These are phyloP conservation scores for Oligophagozyma castellii DNA, from an alignment of 1,139 yeast species.

Conservation along the genomic window DNA sequence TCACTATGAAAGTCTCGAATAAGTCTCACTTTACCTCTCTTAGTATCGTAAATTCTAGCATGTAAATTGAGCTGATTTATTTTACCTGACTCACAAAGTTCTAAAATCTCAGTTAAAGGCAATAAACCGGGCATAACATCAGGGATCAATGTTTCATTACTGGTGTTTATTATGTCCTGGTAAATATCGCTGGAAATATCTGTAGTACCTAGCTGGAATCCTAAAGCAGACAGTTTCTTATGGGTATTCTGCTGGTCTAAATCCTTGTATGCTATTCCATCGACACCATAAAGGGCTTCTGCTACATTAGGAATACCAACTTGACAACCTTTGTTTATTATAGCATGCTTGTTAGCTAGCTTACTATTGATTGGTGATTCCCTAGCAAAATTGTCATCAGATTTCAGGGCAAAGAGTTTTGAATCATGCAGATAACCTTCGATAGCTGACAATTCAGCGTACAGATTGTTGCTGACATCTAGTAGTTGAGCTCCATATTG, in stretches of 20 bases:
- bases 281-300: slow-evolving; percentile 27
- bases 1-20: slow-evolving; percentile 12
- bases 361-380: slow-evolving; percentile 12
- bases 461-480: slow-evolving; percentile 37
- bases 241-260: neutral
- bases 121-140: slow-evolving; percentile 37
- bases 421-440: slow-evolving; percentile 28
- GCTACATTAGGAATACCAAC: slow-evolving; percentile 23
- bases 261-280: slow-evolving; percentile 15
- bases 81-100: slow-evolving; percentile 16
- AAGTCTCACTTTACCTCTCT: slow-evolving; percentile 11
- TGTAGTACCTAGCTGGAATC: slow-evolving; percentile 15
- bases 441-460: slow-evolving; percentile 31
- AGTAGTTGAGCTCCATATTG: slow-evolving; percentile 63
- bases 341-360: slow-evolving; percentile 2
- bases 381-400: slow-evolving; percentile 3
- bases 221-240: slow-evolving; percentile 15
- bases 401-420: slow-evolving; percentile 28
- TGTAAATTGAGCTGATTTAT: slow-evolving; percentile 13
- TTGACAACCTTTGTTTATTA: neutral
- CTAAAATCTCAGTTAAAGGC: slow-evolving; percentile 34
- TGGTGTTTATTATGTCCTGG: slow-evolving; percentile 3
- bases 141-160: slow-evolving; percentile 25
- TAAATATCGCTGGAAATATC: neutral
- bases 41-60: slow-evolving; percentile 15